Evolutionary conservation across 192 early-diverging fungal genomes (phyloP).

Genomic region (Backusella circina): DNA sequence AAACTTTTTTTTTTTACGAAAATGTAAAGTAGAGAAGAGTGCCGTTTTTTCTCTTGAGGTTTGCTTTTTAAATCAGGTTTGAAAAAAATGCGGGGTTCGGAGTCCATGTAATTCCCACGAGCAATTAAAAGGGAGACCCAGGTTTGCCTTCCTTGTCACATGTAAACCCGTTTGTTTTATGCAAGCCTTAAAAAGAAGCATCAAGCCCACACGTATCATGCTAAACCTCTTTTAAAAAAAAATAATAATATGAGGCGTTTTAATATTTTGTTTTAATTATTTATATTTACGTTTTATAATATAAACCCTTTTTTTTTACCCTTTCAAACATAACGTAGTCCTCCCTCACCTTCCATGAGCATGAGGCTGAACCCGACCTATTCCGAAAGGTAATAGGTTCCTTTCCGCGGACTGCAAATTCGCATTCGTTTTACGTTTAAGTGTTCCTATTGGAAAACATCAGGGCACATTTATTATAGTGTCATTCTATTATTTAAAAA

Average conservation of each 20-base stretch:
- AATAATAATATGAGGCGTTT: not conserved
- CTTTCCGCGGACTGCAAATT: slow-evolving; percentile 2
- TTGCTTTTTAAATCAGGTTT: not conserved
- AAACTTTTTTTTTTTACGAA: not conserved
- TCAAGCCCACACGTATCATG: not conserved
- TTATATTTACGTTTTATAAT: not conserved
- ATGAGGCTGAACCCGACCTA: slow-evolving; percentile 1
- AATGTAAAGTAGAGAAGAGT: not conserved
- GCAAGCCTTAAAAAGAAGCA: not conserved
- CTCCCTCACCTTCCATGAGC: not conserved
- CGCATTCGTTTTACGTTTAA: not conserved
- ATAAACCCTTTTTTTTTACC: not conserved
- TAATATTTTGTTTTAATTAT: not conserved
- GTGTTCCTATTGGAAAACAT: not conserved
- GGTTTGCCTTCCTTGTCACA: not conserved
- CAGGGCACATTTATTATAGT: not conserved
- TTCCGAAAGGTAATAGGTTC: slow-evolving; percentile 1
- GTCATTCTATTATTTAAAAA: not conserved
- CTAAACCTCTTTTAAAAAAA: not conserved
- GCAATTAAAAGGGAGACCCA: not conserved
- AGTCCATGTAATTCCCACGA: not conserved
- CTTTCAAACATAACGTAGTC: not conserved
- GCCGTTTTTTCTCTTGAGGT: not conserved
- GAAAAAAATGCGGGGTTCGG: not conserved
- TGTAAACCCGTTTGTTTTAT: slow-evolving; percentile 1